Conservation (phyloP, 805 yeast species). For the Wickerhamomyces queroliae region DNA sequence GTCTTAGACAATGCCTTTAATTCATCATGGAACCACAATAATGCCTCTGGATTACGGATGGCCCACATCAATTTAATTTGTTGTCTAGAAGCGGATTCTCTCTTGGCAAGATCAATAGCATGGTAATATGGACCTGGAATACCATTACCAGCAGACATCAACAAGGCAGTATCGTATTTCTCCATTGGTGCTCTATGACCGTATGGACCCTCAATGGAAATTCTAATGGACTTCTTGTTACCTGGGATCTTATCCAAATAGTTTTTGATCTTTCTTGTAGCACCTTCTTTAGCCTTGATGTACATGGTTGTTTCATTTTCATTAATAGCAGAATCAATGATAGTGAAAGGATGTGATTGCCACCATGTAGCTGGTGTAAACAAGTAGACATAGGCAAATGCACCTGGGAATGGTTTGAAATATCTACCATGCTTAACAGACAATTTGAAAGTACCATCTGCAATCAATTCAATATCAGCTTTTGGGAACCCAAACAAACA, state of each 20-base stretch:
- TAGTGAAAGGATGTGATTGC: slow-evolving; percentile 75
- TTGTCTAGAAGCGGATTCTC: slow-evolving; percentile 21
- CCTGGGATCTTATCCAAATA: slow-evolving; percentile 22
- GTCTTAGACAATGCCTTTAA: slow-evolving; percentile 25
- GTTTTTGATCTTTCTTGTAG: slow-evolving; percentile 38
- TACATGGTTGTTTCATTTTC: slow-evolving; percentile 34
- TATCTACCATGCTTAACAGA: slow-evolving; percentile 29
- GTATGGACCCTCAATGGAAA: slow-evolving; percentile 59
- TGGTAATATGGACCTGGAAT: slow-evolving; percentile 45
- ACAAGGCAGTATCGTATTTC: slow-evolving; percentile 32
- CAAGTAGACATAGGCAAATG: slow-evolving; percentile 53
- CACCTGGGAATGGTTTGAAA: slow-evolving; percentile 50
- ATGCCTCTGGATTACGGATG: slow-evolving; percentile 43
- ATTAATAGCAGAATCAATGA: slow-evolving; percentile 34
- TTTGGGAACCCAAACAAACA: slow-evolving; percentile 1
- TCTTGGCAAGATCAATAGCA: slow-evolving; percentile 24
- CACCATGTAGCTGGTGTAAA: slow-evolving; percentile 46
- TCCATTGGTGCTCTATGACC: slow-evolving; percentile 38
- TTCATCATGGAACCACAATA: slow-evolving; percentile 43
- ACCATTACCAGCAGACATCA: slow-evolving; percentile 49
- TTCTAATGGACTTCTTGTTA: slow-evolving; percentile 26
- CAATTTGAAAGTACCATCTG: slow-evolving; percentile 39
- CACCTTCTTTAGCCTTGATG: slow-evolving; percentile 52
- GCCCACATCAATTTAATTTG: slow-evolving; percentile 56
- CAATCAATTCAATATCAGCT: slow-evolving; percentile 5